Evolutionary conservation across 140 eudicot genomes (phyloP).

Genomic region (Anethum foeniculum): DNA sequence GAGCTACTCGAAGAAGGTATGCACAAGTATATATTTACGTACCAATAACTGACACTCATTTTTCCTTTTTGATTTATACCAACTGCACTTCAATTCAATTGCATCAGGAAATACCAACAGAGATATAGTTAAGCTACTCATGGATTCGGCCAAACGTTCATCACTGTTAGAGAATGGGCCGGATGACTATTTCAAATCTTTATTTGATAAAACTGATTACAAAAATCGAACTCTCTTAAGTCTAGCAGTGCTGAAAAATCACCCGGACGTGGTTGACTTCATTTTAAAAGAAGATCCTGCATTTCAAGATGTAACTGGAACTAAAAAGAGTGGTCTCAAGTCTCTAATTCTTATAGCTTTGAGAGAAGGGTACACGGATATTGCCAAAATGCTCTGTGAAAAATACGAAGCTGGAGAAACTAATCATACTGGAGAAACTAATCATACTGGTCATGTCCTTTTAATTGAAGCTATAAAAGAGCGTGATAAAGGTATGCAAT

Average conservation of each 20-base stretch:
- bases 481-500: background rate
- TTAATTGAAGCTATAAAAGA: background rate
- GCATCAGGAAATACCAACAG: background rate
- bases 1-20: background rate
- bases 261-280: background rate
- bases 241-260: background rate
- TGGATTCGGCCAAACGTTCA: background rate
- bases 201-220: background rate
- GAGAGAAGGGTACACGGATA: background rate
- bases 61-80: background rate
- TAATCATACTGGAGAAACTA: too few relatives aligned
- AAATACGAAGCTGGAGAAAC: too few relatives aligned
- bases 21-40: too few relatives aligned
- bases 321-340: background rate
- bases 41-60: too few relatives aligned
- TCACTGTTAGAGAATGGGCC: background rate
- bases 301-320: background rate
- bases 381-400: background rate
- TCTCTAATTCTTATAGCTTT: background rate
- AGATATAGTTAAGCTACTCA: background rate
- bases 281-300: background rate
- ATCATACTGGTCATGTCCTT: too few relatives aligned
- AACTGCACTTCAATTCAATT: background rate
- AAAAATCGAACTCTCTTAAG: background rate
- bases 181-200: background rate